These are phyloP conservation scores for Cyclotella cryptica DNA, from an alignment of 108 stramenopile genomes.

Conservation along the genomic window DNA sequence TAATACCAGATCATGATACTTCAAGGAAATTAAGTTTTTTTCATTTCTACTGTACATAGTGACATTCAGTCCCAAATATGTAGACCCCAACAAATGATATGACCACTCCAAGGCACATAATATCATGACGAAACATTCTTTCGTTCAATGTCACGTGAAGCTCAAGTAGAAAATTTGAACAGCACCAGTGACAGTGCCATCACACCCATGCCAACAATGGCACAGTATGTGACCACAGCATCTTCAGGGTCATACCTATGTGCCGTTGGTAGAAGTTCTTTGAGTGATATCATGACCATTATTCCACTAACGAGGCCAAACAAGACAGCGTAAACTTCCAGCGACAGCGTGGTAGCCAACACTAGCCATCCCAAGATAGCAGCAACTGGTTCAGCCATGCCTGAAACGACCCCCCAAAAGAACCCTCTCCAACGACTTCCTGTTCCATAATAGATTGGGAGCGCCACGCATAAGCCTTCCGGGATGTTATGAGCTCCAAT, in stretches of 20 bases:
- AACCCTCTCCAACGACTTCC: constrained; percentile 85
- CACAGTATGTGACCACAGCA: constrained; percentile 80
- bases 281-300: constrained; percentile 80
- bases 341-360: constrained; percentile 54
- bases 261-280: constrained; percentile 94
- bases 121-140: too few species aligned
- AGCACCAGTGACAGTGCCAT: constrained; percentile 91
- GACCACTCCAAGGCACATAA: too few species aligned
- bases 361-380: constrained; percentile 78
- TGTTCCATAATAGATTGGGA: constrained; percentile 92
- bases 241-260: constrained; percentile 94
- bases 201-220: constrained; percentile 90
- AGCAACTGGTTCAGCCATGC: constrained; percentile 81
- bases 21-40: too few species aligned
- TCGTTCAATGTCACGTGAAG: too few species aligned
- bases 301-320: constrained; percentile 85
- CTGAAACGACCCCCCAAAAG: constrained; percentile 76
- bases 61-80: too few species aligned
- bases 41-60: too few species aligned
- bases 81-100: too few species aligned
- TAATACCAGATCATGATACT: too few species aligned
- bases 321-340: constrained; percentile 62
- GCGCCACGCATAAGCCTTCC: constrained; percentile 89
- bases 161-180: constrained; percentile 72
- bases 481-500: too few species aligned